phyloP scores from a whole-genome alignment of 1,139 yeast genomes.

The Trichomonascaceae sp. region DNA sequence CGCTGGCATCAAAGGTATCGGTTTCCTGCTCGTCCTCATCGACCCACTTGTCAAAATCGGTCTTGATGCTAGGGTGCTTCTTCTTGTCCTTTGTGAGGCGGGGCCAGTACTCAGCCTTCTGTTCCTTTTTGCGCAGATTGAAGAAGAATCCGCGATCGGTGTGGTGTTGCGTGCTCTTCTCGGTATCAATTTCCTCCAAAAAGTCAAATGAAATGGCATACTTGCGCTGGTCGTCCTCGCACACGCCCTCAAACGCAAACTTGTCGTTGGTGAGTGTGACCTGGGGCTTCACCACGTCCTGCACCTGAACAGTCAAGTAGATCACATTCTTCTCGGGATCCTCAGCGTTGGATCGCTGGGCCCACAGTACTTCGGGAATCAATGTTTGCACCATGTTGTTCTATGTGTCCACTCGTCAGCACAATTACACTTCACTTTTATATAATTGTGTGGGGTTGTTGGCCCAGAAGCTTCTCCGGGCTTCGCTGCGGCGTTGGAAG shows the following conservation, averaged over 20 bases:
- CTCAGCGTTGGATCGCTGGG: conserved; percentile 74
- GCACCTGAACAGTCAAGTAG: conserved; percentile 59
- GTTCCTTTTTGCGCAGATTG: conserved; percentile 55
- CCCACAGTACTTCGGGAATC: conserved; percentile 57
- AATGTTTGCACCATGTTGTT: not conserved
- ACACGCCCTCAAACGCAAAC: conserved; percentile 42
- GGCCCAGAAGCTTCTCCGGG: too few species aligned
- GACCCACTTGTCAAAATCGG: conserved; percentile 96
- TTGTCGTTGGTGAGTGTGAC: conserved; percentile 47
- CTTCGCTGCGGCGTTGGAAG: too few species aligned
- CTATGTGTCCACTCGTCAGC: too few species aligned
- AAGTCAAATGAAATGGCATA: conserved; percentile 59
- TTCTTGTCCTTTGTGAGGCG: conserved; percentile 67
- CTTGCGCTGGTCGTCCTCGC: conserved; percentile 19
- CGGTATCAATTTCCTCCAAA: conserved; percentile 57
- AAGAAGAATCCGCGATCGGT: conserved; percentile 68
- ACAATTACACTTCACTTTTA: too few species aligned
- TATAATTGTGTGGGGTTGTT: too few species aligned
- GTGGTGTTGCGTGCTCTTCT: conserved; percentile 42
- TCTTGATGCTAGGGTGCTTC: conserved; percentile 63
- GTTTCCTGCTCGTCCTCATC: conserved; percentile 89
- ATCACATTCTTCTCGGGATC: conserved; percentile 65
- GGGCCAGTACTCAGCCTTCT: conserved; percentile 79
- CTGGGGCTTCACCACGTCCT: conserved; percentile 54
- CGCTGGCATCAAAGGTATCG: conserved; percentile 31